These are phyloP conservation scores for Sarcodon sp. DNA, from an alignment of 768 basidiomycete species.

Conservation along the genomic window DNA sequence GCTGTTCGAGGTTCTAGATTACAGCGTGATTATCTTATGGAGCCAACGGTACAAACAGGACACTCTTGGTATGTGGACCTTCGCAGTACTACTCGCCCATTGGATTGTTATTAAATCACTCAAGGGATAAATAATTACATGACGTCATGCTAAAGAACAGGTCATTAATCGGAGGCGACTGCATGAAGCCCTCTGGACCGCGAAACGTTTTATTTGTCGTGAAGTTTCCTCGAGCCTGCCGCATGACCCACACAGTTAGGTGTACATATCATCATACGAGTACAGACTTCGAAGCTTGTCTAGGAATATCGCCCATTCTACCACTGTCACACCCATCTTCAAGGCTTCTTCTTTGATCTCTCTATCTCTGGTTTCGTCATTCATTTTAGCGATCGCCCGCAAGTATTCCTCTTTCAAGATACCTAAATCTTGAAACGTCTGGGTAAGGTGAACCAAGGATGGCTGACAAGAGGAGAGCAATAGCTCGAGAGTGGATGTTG, in stretches of 20 bases:
- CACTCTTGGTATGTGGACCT: too few species aligned
- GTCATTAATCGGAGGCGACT: too few species aligned
- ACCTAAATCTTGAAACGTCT: slow-evolving; percentile 42
- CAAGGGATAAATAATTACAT: too few species aligned
- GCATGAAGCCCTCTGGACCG: too few species aligned
- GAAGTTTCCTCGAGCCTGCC: too few species aligned
- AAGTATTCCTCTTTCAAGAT: slow-evolving; percentile 49
- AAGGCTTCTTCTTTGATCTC: slow-evolving; percentile 63
- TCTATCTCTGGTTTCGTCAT: slow-evolving; percentile 52
- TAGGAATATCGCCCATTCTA: slow-evolving; percentile 72
- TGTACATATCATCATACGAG: slow-evolving; percentile 1
- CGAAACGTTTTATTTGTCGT: too few species aligned
- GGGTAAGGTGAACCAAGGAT: slow-evolving; percentile 48
- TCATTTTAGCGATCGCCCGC: slow-evolving; percentile 44
- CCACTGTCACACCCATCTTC: slow-evolving; percentile 50
- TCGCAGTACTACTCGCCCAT: too few species aligned
- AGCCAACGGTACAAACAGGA: too few species aligned
- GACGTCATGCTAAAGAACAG: too few species aligned
- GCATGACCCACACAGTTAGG: background rate
- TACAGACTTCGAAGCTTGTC: slow-evolving; percentile 40
- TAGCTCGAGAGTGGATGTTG: slow-evolving; percentile 29
- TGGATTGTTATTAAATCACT: too few species aligned
- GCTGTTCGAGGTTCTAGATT: too few species aligned
- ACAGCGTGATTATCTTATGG: too few species aligned
- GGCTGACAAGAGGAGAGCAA: slow-evolving; percentile 53